phyloP scores from a whole-genome alignment of 2,329 filamentous ascomycete genomes.

The Juglanconis oblonga region DNA sequence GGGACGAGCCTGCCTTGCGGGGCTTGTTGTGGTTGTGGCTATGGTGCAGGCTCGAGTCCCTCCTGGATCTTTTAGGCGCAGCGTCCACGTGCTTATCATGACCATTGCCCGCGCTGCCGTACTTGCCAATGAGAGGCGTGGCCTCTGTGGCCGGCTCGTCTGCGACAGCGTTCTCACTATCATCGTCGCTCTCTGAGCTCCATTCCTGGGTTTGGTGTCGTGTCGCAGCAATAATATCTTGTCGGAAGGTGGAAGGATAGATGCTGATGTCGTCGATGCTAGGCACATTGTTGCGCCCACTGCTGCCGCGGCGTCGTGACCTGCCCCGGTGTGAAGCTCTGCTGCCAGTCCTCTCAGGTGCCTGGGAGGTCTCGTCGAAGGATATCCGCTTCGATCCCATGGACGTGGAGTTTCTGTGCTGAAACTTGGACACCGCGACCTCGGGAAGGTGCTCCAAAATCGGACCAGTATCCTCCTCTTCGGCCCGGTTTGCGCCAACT shows the following conservation, averaged over 20 bases:
- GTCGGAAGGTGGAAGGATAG: constrained; percentile 84
- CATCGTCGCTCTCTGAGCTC: constrained; percentile 15
- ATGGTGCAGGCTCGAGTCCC: constrained; percentile 59
- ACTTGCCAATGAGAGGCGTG: constrained; percentile 34
- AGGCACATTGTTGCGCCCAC: constrained; percentile 55
- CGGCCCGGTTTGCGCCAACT: constrained; percentile 38
- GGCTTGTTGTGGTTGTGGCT: constrained; percentile 81
- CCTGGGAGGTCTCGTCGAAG: constrained; percentile 27
- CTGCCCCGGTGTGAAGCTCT: constrained; percentile 32
- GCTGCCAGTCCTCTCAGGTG: constrained; percentile 24
- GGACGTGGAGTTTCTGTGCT: constrained; percentile 27
- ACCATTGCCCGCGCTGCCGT: constrained; percentile 24
- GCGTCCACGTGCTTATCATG: constrained; percentile 27
- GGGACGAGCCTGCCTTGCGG: constrained; percentile 57
- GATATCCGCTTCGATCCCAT: constrained; percentile 18
- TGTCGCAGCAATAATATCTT: constrained; percentile 87
- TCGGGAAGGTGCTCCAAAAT: constrained; percentile 63
- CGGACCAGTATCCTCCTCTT: constrained; percentile 56
- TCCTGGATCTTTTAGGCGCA: constrained; percentile 32
- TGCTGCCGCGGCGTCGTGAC: constrained; percentile 45
- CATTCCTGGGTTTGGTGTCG: constrained; percentile 51
- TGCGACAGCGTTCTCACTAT: constrained; percentile 17
- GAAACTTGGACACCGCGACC: constrained; percentile 51
- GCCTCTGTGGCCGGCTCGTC: constrained; percentile 34
- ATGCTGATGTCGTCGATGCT: constrained; percentile 75